phyloP scores from a whole-genome alignment of 2,329 filamentous ascomycete species.

The Ceratocystis papillata region DNA sequence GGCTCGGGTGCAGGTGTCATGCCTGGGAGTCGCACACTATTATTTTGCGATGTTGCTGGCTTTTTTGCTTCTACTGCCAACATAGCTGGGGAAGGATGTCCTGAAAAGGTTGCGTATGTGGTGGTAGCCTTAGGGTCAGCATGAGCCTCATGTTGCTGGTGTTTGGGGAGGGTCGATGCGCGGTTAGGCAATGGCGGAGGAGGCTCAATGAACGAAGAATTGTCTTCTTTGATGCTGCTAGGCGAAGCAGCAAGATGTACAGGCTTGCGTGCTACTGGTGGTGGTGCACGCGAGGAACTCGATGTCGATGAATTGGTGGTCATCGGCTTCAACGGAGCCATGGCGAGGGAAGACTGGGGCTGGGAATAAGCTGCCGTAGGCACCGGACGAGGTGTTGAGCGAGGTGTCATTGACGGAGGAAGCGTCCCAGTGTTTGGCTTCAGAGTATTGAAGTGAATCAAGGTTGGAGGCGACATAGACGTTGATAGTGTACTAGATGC shows the following conservation, averaged over 20 bases:
- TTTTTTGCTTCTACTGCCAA: background rate
- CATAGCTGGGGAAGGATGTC: background rate
- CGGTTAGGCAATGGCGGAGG: background rate
- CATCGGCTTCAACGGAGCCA: conserved; percentile 29
- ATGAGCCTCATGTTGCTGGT: background rate
- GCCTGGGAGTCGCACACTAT: conserved; percentile 16
- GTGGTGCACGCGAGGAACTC: conserved; percentile 37
- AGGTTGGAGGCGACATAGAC: conserved; percentile 24
- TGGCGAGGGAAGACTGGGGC: background rate
- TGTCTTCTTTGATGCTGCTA: conserved; percentile 23
- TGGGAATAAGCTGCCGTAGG: conserved; percentile 7
- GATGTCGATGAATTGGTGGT: conserved; percentile 32
- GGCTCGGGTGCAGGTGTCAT: conserved; percentile 8
- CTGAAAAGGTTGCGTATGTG: no score
- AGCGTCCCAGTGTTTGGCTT: conserved; percentile 20
- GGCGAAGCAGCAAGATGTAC: conserved; percentile 38
- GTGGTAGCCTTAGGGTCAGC: background rate
- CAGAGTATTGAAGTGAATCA: background rate
- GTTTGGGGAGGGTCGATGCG: background rate
- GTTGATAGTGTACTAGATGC: conserved; percentile 19
- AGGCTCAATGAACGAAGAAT: background rate
- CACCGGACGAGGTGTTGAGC: conserved; percentile 26
- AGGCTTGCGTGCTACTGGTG: conserved; percentile 54
- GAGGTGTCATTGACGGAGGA: conserved; percentile 14
- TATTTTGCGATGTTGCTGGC: background rate